Evolutionary conservation across 2,329 filamentous ascomycete species (phyloP).

Genomic region (Fusarium algeriense): DNA sequence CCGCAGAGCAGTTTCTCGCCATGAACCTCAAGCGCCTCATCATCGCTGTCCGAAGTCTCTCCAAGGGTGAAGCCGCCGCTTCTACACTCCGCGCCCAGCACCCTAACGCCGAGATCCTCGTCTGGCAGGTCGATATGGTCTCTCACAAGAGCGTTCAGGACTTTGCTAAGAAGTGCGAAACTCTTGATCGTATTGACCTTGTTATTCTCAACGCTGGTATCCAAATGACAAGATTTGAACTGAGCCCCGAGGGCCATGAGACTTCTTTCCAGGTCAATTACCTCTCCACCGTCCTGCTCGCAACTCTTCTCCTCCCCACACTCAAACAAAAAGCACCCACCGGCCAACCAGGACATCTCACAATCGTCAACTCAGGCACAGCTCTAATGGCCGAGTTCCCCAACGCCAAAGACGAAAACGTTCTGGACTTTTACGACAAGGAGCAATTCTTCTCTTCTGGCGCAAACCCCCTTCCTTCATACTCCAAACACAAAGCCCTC

Average conservation of each 20-base stretch:
- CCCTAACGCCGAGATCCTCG: slow-evolving; percentile 56
- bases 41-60: slow-evolving; percentile 58
- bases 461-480: slow-evolving; percentile 27
- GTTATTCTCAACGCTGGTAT: slow-evolving; percentile 61
- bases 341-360: slow-evolving; percentile 44
- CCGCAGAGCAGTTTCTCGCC: slow-evolving; percentile 55
- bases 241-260: slow-evolving; percentile 54
- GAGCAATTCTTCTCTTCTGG: slow-evolving; percentile 24
- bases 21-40: slow-evolving; percentile 58
- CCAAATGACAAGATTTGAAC: slow-evolving; percentile 38
- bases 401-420: slow-evolving; percentile 35
- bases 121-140: slow-evolving; percentile 64
- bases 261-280: slow-evolving; percentile 57
- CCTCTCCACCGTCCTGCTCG: slow-evolving; percentile 52
- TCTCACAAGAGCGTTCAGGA: slow-evolving; percentile 59
- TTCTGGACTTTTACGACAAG: slow-evolving; percentile 51
- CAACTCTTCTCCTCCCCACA: slow-evolving; percentile 50
- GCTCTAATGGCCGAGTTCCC: slow-evolving; percentile 42
- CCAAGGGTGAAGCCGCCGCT: slow-evolving; percentile 58
- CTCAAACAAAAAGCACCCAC: slow-evolving; percentile 47
- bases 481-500: slow-evolving; percentile 50
- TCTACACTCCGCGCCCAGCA: slow-evolving; percentile 18
- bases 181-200: slow-evolving; percentile 56
- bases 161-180: slow-evolving; percentile 55
- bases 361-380: slow-evolving; percentile 50